These are phyloP conservation scores for Serpula lacrymans DNA, from an alignment of 768 basidiomycete genomes.

Conservation along the genomic window DNA sequence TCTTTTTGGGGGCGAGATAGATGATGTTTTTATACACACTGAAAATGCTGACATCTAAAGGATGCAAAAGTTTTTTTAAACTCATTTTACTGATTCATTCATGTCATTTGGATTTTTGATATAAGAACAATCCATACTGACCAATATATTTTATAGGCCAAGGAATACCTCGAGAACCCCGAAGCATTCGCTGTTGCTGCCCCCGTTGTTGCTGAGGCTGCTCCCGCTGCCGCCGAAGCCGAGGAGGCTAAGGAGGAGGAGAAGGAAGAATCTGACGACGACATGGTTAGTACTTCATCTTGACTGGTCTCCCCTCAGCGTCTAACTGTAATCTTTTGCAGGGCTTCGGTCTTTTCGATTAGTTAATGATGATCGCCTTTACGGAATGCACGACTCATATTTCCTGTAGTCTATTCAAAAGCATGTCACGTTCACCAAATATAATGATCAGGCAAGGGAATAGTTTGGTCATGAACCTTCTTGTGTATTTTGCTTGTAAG, in stretches of 20 bases:
- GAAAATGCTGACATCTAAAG: constrained; percentile 74
- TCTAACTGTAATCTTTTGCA: constrained; percentile 26
- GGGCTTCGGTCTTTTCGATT: constrained; percentile 97
- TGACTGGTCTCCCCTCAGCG: no score
- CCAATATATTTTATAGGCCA: constrained; percentile 53
- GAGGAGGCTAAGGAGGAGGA: constrained; percentile 78
- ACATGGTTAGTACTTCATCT: constrained; percentile 63
- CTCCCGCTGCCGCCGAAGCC: constrained; percentile 50
- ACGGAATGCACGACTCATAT: no score
- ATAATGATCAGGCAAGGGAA: no score
- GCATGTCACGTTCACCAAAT: no score
- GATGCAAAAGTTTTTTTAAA: constrained; percentile 33
- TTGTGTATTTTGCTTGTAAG: no score
- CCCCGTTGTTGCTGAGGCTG: constrained; percentile 51
- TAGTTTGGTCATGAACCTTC: no score
- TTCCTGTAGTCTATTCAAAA: no score
- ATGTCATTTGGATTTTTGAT: constrained; percentile 5
- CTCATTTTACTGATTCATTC: constrained; percentile 31
- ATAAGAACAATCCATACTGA: constrained; percentile 1
- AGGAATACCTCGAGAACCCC: constrained; percentile 96
- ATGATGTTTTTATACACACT: constrained; percentile 53
- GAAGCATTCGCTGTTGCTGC: constrained; percentile 92
- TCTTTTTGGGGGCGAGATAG: constrained; percentile 13
- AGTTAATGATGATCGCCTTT: constrained; percentile 28
- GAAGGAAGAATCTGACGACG: constrained; percentile 84